phyloP scores from a whole-genome alignment of 169 alveolate species.

The Plasmodium chabaudi region DNA sequence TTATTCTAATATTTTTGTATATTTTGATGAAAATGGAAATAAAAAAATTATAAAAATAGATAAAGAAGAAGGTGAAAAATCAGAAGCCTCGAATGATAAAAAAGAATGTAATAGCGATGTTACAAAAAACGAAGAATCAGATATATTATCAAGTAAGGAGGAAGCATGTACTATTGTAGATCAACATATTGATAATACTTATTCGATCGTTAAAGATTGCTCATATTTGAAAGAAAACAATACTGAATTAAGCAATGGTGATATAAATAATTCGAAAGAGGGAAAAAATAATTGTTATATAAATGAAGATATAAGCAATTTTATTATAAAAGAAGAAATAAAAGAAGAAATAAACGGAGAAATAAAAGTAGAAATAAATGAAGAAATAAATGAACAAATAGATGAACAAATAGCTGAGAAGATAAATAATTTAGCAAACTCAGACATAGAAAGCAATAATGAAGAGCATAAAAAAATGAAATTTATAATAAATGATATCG shows the following conservation, averaged over 20 bases:
- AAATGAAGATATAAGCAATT: slow-evolving; percentile 1
- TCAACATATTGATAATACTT: slow-evolving; percentile 70
- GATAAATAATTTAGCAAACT: slow-evolving; percentile 31
- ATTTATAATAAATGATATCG: slow-evolving; percentile 52
- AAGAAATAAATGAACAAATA: not conserved
- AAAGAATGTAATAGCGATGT: slow-evolving; percentile 18
- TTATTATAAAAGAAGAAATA: not conserved
- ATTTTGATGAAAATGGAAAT: slow-evolving; percentile 77
- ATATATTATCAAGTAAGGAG: slow-evolving; percentile 41
- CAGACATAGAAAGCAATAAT: slow-evolving; percentile 30
- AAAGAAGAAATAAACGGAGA: slow-evolving; percentile 12
- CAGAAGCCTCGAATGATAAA: not conserved
- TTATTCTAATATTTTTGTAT: slow-evolving; percentile 42
- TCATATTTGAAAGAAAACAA: slow-evolving; percentile 29
- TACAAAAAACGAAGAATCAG: slow-evolving; percentile 28
- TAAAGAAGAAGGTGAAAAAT: slow-evolving; percentile 1
- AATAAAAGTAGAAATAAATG: not conserved
- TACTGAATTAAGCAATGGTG: slow-evolving; percentile 38
- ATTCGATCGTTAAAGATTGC: slow-evolving; percentile 74
- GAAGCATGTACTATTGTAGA: slow-evolving; percentile 72
- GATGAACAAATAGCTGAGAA: slow-evolving; percentile 34
- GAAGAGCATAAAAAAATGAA: slow-evolving; percentile 32
- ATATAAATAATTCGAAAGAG: slow-evolving; percentile 44
- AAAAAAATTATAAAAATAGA: slow-evolving; percentile 71
- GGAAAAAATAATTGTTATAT: no score